Evolutionary conservation across 1,284 basidiomycete genomes (phyloP), one percentile per base, ranked within the genome.

Genomic region (Ganoderma lingzhi): DNA sequence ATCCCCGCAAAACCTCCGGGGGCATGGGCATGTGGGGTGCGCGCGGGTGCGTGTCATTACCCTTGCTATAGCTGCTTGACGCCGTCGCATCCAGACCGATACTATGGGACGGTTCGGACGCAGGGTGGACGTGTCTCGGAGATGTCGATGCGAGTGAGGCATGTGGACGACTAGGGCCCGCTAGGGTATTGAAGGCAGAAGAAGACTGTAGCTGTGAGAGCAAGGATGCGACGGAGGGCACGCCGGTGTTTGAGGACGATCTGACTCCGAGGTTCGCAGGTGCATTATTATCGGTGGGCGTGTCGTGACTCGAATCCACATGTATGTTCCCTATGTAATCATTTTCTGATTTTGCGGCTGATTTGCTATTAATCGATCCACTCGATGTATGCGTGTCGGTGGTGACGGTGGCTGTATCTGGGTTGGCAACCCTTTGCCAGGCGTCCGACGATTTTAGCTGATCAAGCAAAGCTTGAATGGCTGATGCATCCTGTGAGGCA

Each of bases 401-500:
- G n/a, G 64, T 58, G 35, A 48, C 51, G 58, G 35, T 64, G 14
- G 48, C 64, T 14, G 62, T 41, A 62, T 70, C 68, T 59, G 71
- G 30, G 42, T 66, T 73, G 61, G 86, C 75, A 1, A 86, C 77
- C 53, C 89, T 84, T 73, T 89, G 85, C 91, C 90, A 93, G 53
- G 87, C 90, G 75, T 87, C 84, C 4, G 92, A 93, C 4, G 83
- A 78, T 64, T 86, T 84, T 10, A 93, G 81, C 73, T 86, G 85
- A 65, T 93, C 89, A 32, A 94, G 84, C 37, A 94, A 82, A 19
- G 90, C 88, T 75, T 87, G 85, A 60, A 94, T 83, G 58, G 85
- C 86, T 71, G 83, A 83, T 58, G 89, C 82, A 78, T 93, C 90
- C 89, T 92, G 62, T 15, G 45, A 56, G 51, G 10, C 37, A 37